Conservation (phyloP, 441 rosid species). For the Bocquillonia castaneifolia region DNA sequence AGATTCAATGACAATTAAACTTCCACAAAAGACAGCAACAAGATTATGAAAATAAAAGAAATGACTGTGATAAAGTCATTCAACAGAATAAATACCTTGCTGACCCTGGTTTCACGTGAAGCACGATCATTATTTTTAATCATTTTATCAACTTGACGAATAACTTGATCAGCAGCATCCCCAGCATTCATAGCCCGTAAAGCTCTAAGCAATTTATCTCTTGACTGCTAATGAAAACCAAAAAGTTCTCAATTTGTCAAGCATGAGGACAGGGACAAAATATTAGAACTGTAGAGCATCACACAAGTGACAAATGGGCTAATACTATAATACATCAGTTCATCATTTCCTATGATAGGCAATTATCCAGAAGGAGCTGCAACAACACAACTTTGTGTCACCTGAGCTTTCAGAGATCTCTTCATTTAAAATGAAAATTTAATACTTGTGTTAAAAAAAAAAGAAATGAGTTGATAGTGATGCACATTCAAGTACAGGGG, state of each 20-base stretch:
- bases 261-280: constrained; percentile 6
- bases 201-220: constrained; percentile 80
- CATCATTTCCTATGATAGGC: constrained; percentile 5
- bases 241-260: constrained; percentile 24
- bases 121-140: constrained; percentile 80
- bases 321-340: neutral
- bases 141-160: constrained; percentile 92
- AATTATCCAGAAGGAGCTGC: neutral
- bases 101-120: constrained; percentile 68
- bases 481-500: neutral
- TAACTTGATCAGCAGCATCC: constrained; percentile 95
- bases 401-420: neutral
- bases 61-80: constrained; percentile 3
- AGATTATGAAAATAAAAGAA: constrained; percentile 8
- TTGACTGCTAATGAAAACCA: constrained; percentile 54
- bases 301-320: neutral
- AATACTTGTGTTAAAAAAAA: neutral
- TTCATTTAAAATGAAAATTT: neutral
- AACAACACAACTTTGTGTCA: neutral
- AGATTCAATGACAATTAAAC: constrained; percentile 22
- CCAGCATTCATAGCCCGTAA: constrained; percentile 90
- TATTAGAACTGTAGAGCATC: neutral
- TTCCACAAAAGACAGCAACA: constrained; percentile 21
- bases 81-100: constrained; percentile 50
- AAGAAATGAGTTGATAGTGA: neutral